Conservation (phyloP, 1,139 yeast species). For the Candida sanyaensis region DNA sequence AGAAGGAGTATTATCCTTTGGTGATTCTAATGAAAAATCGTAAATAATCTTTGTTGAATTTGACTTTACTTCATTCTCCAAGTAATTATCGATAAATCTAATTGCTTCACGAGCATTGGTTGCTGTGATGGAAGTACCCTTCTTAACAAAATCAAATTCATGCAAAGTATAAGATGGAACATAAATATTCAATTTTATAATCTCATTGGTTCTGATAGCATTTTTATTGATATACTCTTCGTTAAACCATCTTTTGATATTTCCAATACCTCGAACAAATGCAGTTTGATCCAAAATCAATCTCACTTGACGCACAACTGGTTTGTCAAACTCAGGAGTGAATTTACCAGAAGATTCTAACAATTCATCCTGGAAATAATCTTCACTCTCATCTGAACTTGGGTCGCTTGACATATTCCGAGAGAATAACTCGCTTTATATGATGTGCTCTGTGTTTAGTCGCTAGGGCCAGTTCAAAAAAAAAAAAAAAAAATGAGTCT, state of each 20-base stretch:
- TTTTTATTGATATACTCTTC: conserved; percentile 33
- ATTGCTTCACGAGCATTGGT: conserved; percentile 60
- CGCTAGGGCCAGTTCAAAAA: no score
- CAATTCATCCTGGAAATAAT: conserved; percentile 14
- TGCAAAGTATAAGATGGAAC: conserved; percentile 59
- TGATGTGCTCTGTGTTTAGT: not conserved
- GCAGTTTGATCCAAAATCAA: conserved; percentile 61
- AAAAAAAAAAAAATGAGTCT: no score
- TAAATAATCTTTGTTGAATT: conserved; percentile 19
- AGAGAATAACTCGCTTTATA: not conserved
- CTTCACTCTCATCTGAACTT: conserved; percentile 10
- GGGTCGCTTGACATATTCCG: conserved; percentile 13
- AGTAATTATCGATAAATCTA: conserved; percentile 48
- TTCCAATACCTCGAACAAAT: conserved; percentile 59
- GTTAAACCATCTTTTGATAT: conserved; percentile 58
- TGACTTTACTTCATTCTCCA: conserved; percentile 17
- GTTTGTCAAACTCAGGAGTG: not conserved
- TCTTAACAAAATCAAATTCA: conserved; percentile 56
- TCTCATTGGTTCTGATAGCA: conserved; percentile 17
- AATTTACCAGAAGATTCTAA: conserved; percentile 3
- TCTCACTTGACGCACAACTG: conserved; percentile 13
- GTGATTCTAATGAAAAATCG: conserved; percentile 32
- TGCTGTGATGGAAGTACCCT: conserved; percentile 55
- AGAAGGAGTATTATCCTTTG: conserved; percentile 45
- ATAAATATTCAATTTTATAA: conserved; percentile 30